phyloP scores from a whole-genome alignment of 768 basidiomycete species.

The Mycena galericulata region DNA sequence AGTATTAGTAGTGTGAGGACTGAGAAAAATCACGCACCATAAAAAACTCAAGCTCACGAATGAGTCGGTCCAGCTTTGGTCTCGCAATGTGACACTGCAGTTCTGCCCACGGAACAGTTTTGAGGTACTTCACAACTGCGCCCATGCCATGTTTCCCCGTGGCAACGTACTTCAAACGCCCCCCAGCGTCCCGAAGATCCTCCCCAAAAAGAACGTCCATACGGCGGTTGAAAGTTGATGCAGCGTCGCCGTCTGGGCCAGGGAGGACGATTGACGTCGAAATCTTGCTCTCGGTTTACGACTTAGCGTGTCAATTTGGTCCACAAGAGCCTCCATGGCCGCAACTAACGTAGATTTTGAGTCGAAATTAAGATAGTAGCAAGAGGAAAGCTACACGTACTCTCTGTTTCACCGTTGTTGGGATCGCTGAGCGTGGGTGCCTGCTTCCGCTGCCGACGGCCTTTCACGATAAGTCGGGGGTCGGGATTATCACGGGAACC shows the following conservation, averaged over 20 bases:
- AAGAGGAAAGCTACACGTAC: slow-evolving; percentile 5
- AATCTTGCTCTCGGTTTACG: slow-evolving; percentile 8
- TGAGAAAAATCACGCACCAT: slow-evolving; percentile 2
- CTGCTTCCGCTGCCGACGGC: slow-evolving; percentile 7
- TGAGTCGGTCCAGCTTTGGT: background rate
- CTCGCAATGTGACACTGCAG: background rate
- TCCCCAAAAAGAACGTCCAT: slow-evolving; percentile 22
- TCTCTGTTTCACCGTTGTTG: slow-evolving; percentile 13
- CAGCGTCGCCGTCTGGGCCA: slow-evolving; percentile 7
- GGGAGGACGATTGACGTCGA: background rate
- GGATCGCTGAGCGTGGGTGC: slow-evolving; percentile 3
- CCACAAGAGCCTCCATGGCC: slow-evolving; percentile 8
- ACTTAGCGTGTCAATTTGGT: slow-evolving; percentile 3
- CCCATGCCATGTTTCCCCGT: slow-evolving; percentile 8
- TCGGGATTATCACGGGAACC: slow-evolving; percentile 16
- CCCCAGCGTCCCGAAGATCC: slow-evolving; percentile 9
- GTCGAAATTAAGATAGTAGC: background rate
- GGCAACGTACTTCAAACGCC: slow-evolving; percentile 3
- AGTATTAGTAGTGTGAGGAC: slow-evolving; percentile 8
- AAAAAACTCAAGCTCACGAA: slow-evolving; percentile 8
- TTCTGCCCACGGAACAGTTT: background rate
- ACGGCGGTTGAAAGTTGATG: slow-evolving; percentile 18
- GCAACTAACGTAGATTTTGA: slow-evolving; percentile 11
- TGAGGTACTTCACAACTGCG: slow-evolving; percentile 10
- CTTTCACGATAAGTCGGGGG: slow-evolving; percentile 4